Evolutionary conservation across 129 eudicot genomes (phyloP).

Genomic region (Tagetes patula): DNA sequence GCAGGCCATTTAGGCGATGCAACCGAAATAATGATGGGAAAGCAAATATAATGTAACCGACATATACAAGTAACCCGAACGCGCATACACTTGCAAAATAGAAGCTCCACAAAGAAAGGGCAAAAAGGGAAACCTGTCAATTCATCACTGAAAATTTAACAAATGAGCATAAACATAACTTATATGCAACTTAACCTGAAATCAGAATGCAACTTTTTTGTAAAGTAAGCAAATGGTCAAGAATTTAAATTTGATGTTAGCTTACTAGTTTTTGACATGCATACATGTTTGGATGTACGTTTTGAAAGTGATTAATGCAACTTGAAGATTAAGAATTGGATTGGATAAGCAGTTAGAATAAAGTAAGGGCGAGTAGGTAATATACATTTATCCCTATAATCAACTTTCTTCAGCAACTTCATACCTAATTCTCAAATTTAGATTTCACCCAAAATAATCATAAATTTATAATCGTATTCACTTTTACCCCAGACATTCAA

Average conservation of each 20-base stretch:
- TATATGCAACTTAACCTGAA: slow-evolving; percentile 19
- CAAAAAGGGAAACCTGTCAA: slow-evolving; percentile 64
- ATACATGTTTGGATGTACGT: slow-evolving; percentile 4
- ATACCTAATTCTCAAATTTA: not conserved
- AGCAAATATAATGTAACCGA: slow-evolving; percentile 60
- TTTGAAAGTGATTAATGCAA: slow-evolving; percentile 1
- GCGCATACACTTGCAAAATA: slow-evolving; percentile 77
- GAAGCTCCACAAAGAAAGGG: slow-evolving; percentile 78
- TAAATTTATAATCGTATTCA: not conserved
- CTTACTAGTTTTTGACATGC: slow-evolving; percentile 8
- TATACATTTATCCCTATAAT: slow-evolving; percentile 7
- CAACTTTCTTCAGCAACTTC: slow-evolving; percentile 7
- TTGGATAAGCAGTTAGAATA: not conserved
- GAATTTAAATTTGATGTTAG: not conserved
- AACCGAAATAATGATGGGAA: slow-evolving; percentile 62
- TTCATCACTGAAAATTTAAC: slow-evolving; percentile 34
- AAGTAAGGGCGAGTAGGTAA: slow-evolving; percentile 1
- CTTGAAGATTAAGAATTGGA: slow-evolving; percentile 10
- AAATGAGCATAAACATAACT: slow-evolving; percentile 32
- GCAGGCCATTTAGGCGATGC: slow-evolving; percentile 66
- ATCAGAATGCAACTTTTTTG: slow-evolving; percentile 5
- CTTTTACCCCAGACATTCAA: not conserved
- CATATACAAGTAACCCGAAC: slow-evolving; percentile 70
- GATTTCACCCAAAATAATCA: not conserved
- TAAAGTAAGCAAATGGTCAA: slow-evolving; percentile 26